Evolutionary conservation across 371 early-diverging fungal genomes (phyloP), one percentile per base, ranked within the genome.

Genomic region (Circinella minor): DNA sequence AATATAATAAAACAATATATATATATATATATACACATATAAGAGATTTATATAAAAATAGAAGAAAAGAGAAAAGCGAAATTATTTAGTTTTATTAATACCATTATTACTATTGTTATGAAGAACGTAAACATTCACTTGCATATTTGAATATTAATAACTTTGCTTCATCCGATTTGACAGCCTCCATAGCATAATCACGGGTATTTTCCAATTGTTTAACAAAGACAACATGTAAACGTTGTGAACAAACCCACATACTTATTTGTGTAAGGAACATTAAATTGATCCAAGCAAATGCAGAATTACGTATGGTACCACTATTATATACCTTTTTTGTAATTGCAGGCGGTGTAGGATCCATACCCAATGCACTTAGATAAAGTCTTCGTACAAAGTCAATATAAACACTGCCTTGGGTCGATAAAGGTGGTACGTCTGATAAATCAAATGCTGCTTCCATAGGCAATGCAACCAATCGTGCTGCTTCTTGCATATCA

Each of bases 201-300:
- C 67, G 60, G n/a, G 67, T 63, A 48, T 49, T 69, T 5, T 61
- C 20, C 49, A 71, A 38, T 8, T 74, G 71, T 5, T 62, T 61
- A 4, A 55, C 36, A 47, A 74, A 55, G 11, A 59, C 67, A 36
- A 60, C 62, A 36, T 73, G 61, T 54, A 67, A 43, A 34, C 27
- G 60, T 63, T 73, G 51, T 20, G 70, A 62, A 47, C 70, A 69
- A 13, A 73, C 39, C 70, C 74, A 76, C 27, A 66, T 49, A 55
- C 70, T 70, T 61, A 79, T 73, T 34, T 73, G 65, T 9, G 73
- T 76, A n/a, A 79, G 67, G 37, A 75, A 71, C 18, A 79, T 51
- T 36, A 77, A 61, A 63, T 76, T 79, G 57, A 79, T 79, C 80
- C 80, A 79, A 18, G 71, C 71, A 73, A 73, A 76, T 3, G 74